Evolutionary conservation across 129 eudicot species (phyloP).

Genomic region (Chrysanthemum lavandulifolium): DNA sequence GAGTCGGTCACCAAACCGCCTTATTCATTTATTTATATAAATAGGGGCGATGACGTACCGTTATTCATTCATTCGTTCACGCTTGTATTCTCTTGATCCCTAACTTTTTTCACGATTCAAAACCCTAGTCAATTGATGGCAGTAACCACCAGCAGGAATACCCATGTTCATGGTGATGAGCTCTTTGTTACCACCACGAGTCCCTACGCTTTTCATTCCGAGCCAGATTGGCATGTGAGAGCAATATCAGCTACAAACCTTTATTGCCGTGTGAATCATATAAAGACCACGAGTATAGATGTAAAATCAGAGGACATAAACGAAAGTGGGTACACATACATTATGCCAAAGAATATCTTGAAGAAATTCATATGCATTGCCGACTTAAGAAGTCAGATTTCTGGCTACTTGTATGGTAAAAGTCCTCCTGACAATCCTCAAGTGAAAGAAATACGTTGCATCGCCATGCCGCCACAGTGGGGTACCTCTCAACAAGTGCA

Average conservation of each 20-base stretch:
- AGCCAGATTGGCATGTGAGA: slow-evolving; percentile 97
- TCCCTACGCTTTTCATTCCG: slow-evolving; percentile 24
- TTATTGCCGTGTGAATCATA: slow-evolving; percentile 87
- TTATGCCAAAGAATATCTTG: slow-evolving; percentile 55
- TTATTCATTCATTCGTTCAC: too few relatives aligned
- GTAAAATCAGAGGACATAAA: too few relatives aligned
- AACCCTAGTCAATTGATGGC: too few relatives aligned
- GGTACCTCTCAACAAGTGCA: slow-evolving; percentile 95
- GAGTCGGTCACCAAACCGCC: too few relatives aligned
- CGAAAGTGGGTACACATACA: too few relatives aligned
- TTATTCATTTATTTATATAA: too few relatives aligned
- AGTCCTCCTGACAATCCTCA: slow-evolving; percentile 98
- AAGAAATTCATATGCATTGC: slow-evolving; percentile 95
- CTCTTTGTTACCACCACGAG: too few relatives aligned
- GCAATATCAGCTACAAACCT: slow-evolving; percentile 94
- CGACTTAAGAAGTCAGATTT: slow-evolving; percentile 64
- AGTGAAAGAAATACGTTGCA: slow-evolving; percentile 92
- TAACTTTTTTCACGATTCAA: too few relatives aligned
- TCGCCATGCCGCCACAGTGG: slow-evolving; percentile 96
- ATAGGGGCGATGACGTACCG: too few relatives aligned
- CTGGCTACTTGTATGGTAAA: slow-evolving; percentile 45
- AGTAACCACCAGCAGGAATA: too few relatives aligned
- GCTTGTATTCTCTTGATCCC: too few relatives aligned
- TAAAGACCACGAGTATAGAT: slow-evolving; percentile 35
- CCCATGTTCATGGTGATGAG: too few relatives aligned